These are phyloP conservation scores for Gossypium ekmanianum DNA, from an alignment of 345 rosid species.

Conservation along the genomic window DNA sequence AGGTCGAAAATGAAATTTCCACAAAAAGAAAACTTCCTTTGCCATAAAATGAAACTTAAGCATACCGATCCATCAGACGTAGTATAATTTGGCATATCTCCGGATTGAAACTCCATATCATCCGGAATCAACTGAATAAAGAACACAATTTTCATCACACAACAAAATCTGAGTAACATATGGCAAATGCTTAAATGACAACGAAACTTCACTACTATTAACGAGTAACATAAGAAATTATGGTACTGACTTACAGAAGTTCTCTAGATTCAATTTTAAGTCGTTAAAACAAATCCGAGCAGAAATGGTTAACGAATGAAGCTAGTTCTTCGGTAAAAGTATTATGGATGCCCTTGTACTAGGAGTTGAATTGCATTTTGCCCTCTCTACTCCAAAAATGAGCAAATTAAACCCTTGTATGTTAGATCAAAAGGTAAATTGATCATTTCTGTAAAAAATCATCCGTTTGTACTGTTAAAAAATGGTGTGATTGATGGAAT, in stretches of 20 bases:
- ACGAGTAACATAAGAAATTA: background rate
- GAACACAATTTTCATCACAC: background rate
- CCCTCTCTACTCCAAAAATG: too few relatives aligned
- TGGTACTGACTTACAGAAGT: background rate
- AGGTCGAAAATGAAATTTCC: conserved; percentile 4
- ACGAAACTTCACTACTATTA: conserved; percentile 1
- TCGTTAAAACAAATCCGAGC: background rate
- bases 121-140: conserved; percentile 74
- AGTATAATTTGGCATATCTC: conserved; percentile 90
- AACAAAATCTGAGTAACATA: background rate
- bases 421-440: too few relatives aligned
- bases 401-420: too few relatives aligned
- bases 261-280: background rate
- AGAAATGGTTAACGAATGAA: background rate
- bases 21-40: background rate
- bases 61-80: conserved; percentile 88
- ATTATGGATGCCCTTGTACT: too few relatives aligned
- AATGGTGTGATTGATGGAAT: too few relatives aligned
- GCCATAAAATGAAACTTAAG: background rate
- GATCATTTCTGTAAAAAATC: too few relatives aligned
- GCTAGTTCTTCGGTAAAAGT: too few relatives aligned
- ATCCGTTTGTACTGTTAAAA: too few relatives aligned
- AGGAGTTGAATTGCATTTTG: too few relatives aligned
- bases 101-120: conserved; percentile 95
- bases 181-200: background rate